phyloP scores from a whole-genome alignment of 805 yeast species.

The Wickerhamomyces ciferrii region DNA sequence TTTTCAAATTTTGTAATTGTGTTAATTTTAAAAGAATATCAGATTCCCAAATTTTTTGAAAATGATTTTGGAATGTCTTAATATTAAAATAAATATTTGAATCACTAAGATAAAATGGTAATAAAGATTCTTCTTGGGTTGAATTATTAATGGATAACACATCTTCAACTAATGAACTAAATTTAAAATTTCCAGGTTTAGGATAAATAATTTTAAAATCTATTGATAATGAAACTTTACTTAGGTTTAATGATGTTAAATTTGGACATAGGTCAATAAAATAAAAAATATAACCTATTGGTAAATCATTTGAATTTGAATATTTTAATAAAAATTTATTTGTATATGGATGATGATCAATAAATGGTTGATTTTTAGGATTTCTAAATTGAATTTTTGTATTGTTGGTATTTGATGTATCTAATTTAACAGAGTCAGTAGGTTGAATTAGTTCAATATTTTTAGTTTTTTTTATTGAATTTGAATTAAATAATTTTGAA shows the following conservation, averaged over 20 bases:
- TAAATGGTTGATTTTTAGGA: constrained; percentile 26
- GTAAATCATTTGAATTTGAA: constrained; percentile 67
- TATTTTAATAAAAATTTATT: constrained; percentile 59
- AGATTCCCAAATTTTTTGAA: constrained; percentile 15
- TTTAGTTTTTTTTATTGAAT: no score
- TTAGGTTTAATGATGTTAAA: constrained; percentile 49
- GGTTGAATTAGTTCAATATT: no score
- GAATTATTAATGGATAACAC: constrained; percentile 6
- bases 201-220: constrained; percentile 50
- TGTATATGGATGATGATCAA: constrained; percentile 50
- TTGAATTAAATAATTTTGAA: no score
- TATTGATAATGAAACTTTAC: constrained; percentile 52
- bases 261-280: constrained; percentile 64
- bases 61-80: constrained; percentile 13
- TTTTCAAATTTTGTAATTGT: constrained; percentile 22
- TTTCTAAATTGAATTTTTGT: constrained; percentile 3
- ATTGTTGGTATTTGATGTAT: constrained; percentile 2
- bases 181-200: constrained; percentile 1
- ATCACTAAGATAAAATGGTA: constrained; percentile 13
- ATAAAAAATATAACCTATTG: constrained; percentile 72
- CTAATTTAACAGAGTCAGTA: no score
- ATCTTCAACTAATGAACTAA: constrained; percentile 18
- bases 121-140: neutral
- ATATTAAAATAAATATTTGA: constrained; percentile 17
- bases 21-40: constrained; percentile 23